Evolutionary conservation across 129 eudicot genomes (phyloP).

Genomic region (Ambrosia trifida): DNA sequence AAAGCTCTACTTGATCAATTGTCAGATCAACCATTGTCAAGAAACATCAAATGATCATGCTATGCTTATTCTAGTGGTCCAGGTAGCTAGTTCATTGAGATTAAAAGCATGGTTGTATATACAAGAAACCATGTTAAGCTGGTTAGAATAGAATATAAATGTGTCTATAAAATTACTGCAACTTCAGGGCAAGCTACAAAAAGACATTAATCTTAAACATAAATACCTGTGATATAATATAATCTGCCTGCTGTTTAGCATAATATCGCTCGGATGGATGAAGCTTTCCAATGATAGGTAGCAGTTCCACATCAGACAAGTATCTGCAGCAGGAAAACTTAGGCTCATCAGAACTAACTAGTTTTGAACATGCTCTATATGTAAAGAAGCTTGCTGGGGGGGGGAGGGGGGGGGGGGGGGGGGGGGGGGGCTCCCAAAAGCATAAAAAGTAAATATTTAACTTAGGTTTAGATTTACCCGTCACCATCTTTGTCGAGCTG

Average conservation of each 20-base stretch:
- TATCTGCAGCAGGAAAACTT: conserved; percentile 44
- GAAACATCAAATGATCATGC: not conserved
- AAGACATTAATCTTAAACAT: conserved; percentile 9
- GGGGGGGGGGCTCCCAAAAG: too few species aligned
- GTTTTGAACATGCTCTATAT: not conserved
- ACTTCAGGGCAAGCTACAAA: not conserved
- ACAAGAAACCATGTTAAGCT: not conserved
- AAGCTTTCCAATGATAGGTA: conserved; percentile 86
- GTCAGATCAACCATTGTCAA: not conserved
- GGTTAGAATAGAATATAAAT: not conserved
- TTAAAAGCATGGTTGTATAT: too few species aligned
- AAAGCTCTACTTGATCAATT: too few species aligned
- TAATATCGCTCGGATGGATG: conserved; percentile 97
- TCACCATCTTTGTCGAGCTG: conserved; percentile 94
- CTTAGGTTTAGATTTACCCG: conserved; percentile 49
- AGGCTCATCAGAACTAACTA: conserved; percentile 3
- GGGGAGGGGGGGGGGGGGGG: too few species aligned
- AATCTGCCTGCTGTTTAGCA: conserved; percentile 98
- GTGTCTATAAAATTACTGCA: not conserved
- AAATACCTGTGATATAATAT: conserved; percentile 83
- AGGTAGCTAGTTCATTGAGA: not conserved
- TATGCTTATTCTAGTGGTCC: not conserved
- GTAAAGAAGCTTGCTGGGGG: not conserved
- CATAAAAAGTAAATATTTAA: not conserved
- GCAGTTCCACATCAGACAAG: conserved; percentile 77